Conservation (phyloP, 78 protist genomes). For the Dictyostelium intermedium region DNA sequence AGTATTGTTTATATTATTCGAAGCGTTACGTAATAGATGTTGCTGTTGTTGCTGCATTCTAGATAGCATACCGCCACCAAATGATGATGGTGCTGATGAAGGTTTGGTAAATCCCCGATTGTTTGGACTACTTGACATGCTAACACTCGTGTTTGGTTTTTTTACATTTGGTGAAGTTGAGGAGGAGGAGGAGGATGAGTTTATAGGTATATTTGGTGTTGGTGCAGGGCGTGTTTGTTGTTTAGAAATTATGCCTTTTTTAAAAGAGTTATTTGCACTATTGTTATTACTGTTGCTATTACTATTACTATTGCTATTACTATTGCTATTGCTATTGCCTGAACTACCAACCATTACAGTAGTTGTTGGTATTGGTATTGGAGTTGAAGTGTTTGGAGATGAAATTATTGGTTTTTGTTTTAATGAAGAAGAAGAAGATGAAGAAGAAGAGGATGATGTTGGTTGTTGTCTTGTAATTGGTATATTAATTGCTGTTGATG, state of each 20-base stretch:
- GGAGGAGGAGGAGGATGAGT: neutral
- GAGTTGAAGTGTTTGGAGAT: neutral
- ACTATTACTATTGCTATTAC: neutral
- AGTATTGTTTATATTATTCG: neutral
- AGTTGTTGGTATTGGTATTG: slow-evolving; percentile 2
- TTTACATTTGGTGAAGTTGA: neutral
- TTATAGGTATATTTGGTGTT: neutral
- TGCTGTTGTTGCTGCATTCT: slow-evolving; percentile 13
- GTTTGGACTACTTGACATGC: neutral
- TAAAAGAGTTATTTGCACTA: neutral
- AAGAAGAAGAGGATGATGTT: neutral
- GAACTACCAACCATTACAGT: neutral
- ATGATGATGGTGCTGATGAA: slow-evolving; percentile 5
- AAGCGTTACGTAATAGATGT: neutral
- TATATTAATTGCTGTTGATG: neutral
- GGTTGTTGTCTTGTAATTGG: neutral
- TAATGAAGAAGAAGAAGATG: neutral
- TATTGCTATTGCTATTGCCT: neutral
- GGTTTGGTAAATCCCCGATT: neutral
- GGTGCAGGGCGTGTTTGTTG: neutral
- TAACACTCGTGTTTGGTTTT: neutral
- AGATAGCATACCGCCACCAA: slow-evolving; percentile 12
- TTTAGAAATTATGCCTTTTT: neutral
- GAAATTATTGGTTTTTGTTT: neutral
- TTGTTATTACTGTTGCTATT: neutral